Percentiles rank a stretch among this genome's conserved stretches.
Evolutionary conservation across 768 basidiomycete species (phyloP).

Genomic region (Naganishia kalamii): DNA sequence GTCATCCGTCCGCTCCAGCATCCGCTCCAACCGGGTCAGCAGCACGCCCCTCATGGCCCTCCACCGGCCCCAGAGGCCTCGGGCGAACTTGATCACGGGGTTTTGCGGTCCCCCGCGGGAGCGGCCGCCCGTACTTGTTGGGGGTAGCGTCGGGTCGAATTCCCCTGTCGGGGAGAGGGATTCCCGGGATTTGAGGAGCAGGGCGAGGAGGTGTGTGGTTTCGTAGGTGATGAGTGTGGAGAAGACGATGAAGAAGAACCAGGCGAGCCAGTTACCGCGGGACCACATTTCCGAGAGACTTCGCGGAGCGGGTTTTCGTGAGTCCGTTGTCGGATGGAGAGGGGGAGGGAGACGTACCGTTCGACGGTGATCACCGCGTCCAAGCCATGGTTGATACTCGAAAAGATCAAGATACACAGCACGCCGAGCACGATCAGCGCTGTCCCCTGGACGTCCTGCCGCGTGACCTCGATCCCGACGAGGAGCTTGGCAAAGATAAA

Average conservation of each 20-base stretch:
- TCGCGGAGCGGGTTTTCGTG: neutral
- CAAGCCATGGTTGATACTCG: slow-evolving; percentile 44
- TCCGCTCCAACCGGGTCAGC: slow-evolving; percentile 56
- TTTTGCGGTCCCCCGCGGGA: neutral
- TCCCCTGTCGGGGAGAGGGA: slow-evolving; percentile 55
- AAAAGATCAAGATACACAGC: slow-evolving; percentile 45
- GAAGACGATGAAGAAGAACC: slow-evolving; percentile 72
- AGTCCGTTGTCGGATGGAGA: neutral
- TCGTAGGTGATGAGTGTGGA: slow-evolving; percentile 62
- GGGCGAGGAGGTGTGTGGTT: slow-evolving; percentile 66
- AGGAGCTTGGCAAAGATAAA: slow-evolving; percentile 72
- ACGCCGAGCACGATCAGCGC: slow-evolving; percentile 43
- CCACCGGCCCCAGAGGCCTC: slow-evolving; percentile 47
- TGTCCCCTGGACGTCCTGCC: slow-evolving; percentile 42
- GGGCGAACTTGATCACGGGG: neutral
- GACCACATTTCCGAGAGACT: slow-evolving; percentile 73
- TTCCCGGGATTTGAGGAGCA: slow-evolving; percentile 61
- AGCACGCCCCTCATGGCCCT: slow-evolving; percentile 51
- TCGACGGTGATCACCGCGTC: slow-evolving; percentile 34
- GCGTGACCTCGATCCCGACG: slow-evolving; percentile 44
- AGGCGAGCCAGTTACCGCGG: slow-evolving; percentile 80
- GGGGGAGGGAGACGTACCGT: slow-evolving; percentile 27
- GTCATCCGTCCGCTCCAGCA: slow-evolving; percentile 75
- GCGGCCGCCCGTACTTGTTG: slow-evolving; percentile 1
- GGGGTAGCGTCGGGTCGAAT: slow-evolving; percentile 18